Conservation (phyloP, 495 filamentous ascomycete species). For the Xylaria sp. region DNA sequence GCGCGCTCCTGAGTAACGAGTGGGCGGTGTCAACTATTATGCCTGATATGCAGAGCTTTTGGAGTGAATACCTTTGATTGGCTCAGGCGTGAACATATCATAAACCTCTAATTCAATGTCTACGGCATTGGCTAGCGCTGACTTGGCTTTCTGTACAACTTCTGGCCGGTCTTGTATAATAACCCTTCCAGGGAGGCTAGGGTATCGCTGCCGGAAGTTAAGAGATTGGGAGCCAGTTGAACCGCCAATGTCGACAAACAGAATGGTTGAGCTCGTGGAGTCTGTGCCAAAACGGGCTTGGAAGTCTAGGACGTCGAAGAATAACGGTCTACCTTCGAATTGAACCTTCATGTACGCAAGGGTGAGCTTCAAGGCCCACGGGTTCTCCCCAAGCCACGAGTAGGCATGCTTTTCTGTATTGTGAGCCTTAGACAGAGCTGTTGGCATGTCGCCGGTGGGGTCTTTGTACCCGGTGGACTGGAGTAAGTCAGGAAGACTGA, state of each 20-base stretch:
- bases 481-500: too few relatives aligned
- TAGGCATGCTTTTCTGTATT: too few relatives aligned
- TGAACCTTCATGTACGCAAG: too few relatives aligned
- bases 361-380: too few relatives aligned
- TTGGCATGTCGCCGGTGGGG: too few relatives aligned
- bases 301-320: neutral
- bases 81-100: neutral
- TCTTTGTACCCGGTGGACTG: too few relatives aligned
- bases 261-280: neutral
- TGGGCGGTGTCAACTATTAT: too few relatives aligned
- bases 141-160: neutral
- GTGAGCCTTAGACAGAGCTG: too few relatives aligned
- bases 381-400: too few relatives aligned
- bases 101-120: neutral
- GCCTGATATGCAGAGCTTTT: too few relatives aligned
- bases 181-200: neutral
- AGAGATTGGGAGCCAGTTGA: neutral
- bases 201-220: neutral
- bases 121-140: neutral
- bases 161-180: neutral
- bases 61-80: neutral
- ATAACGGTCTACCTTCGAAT: neutral
- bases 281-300: neutral
- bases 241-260: neutral
- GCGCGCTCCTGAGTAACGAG: neutral